Percentiles rank a stretch among this genome's conserved stretches.
phyloP scores from a whole-genome alignment of 2,329 filamentous ascomycete genomes.

The Botrytis sinoallii region DNA sequence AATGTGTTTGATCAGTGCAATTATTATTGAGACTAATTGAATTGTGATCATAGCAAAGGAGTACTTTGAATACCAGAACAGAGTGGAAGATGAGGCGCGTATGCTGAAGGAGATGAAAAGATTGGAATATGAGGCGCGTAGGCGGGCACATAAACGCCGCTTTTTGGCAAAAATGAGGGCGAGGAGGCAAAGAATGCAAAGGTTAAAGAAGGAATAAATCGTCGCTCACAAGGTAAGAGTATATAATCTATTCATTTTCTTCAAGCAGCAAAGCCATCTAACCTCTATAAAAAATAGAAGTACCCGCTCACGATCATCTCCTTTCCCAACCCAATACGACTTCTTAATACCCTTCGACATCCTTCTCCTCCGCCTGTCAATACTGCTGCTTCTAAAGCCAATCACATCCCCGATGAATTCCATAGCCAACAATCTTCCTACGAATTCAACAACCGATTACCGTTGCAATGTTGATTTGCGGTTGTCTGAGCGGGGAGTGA shows the following conservation, averaged over 20 bases:
- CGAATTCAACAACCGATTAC: neutral
- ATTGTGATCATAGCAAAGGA: neutral
- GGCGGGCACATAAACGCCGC: neutral
- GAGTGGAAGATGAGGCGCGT: neutral
- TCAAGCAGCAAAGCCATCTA: accelerated
- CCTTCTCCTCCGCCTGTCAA: neutral
- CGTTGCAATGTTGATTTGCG: neutral
- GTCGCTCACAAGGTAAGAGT: neutral
- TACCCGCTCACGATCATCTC: neutral
- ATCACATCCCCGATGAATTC: accelerated
- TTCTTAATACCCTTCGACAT: neutral
- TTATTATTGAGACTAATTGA: neutral
- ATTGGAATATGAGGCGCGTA: too few species aligned
- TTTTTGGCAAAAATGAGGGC: neutral
- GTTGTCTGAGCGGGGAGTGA: neutral
- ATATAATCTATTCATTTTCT: neutral
- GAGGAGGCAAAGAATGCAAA: neutral
- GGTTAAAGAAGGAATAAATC: accelerated
- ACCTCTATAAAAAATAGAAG: neutral
- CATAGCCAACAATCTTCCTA: neutral
- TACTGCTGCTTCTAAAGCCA: neutral
- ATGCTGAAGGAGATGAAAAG: too few species aligned
- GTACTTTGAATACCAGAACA: neutral
- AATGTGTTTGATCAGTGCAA: neutral
- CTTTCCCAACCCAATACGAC: neutral